A percentile compares a stretch with the other conserved stretches of the same genome.
Conservation (phyloP, 805 yeast species). For the Lipomyces mesembrius region DNA sequence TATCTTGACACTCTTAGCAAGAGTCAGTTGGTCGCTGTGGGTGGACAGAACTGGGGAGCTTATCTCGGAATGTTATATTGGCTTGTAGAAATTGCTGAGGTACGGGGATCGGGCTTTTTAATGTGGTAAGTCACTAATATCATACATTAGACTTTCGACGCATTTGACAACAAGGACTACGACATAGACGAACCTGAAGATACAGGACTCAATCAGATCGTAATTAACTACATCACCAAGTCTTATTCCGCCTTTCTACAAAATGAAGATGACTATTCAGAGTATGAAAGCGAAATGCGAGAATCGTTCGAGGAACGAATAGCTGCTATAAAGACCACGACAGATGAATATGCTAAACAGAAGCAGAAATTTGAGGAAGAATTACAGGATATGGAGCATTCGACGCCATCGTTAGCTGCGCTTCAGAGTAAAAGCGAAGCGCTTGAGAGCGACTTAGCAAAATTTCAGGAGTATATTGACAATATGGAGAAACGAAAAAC, state of each 20-base stretch:
- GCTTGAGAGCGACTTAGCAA: slow-evolving; percentile 68
- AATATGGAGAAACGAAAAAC: slow-evolving; percentile 62
- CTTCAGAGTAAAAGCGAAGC: slow-evolving; percentile 64
- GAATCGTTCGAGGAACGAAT: slow-evolving; percentile 58
- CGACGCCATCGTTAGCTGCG: slow-evolving; percentile 54
- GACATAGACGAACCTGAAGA: slow-evolving; percentile 50
- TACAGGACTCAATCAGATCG: slow-evolving; percentile 54
- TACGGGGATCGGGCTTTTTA: slow-evolving; percentile 4
- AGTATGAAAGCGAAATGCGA: slow-evolving; percentile 60
- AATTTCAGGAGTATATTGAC: slow-evolving; percentile 72
- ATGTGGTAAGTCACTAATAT: neutral
- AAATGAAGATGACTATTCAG: slow-evolving; percentile 65
- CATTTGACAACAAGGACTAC: slow-evolving; percentile 47
- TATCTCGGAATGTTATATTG: slow-evolving; percentile 83
- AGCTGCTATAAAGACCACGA: slow-evolving; percentile 55
- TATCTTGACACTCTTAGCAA: slow-evolving; percentile 78
- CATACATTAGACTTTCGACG: slow-evolving; percentile 47
- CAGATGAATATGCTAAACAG: slow-evolving; percentile 50
- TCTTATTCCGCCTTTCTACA: slow-evolving; percentile 71
- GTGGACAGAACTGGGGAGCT: slow-evolving; percentile 81
- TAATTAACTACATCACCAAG: slow-evolving; percentile 63
- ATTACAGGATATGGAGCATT: slow-evolving; percentile 51
- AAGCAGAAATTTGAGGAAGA: slow-evolving; percentile 50
- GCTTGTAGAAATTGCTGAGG: slow-evolving; percentile 62
- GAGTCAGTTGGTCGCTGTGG: slow-evolving; percentile 87